phyloP scores from a whole-genome alignment of 106 monocot genomes.

The Narthecium ossifragum region DNA sequence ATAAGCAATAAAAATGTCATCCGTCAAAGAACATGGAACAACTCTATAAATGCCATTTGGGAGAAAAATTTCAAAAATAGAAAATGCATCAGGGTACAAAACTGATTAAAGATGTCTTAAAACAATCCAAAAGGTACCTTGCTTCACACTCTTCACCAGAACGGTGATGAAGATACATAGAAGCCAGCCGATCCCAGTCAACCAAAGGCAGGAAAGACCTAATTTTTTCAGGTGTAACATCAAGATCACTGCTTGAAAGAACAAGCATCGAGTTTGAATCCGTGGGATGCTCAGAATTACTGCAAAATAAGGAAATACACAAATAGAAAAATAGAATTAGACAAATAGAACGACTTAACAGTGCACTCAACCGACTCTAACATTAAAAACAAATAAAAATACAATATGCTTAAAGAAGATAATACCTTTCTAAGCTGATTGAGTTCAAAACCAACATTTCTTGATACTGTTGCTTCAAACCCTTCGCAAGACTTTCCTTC shows the following conservation, averaged over 20 bases:
- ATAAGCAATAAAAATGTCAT: too few relatives aligned
- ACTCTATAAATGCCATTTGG: too few relatives aligned
- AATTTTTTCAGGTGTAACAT: conserved; percentile 63
- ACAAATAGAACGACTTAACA: not conserved
- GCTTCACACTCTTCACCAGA: conserved; percentile 86
- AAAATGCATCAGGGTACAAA: too few relatives aligned
- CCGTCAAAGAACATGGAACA: too few relatives aligned
- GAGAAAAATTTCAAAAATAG: too few relatives aligned
- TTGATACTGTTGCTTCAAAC: conserved; percentile 90
- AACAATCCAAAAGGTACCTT: conserved; percentile 39
- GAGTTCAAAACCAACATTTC: conserved; percentile 56
- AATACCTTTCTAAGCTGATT: conserved; percentile 52
- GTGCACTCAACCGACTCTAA: not conserved
- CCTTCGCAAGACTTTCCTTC: conserved; percentile 62
- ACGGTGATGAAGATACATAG: conserved; percentile 74
- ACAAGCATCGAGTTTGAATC: conserved; percentile 33
- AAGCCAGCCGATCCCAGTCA: conserved; percentile 82
- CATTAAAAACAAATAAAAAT: not conserved
- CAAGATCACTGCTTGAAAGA: conserved; percentile 32
- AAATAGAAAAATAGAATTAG: conserved; percentile 3
- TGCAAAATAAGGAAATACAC: conserved; percentile 25
- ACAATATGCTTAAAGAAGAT: not conserved
- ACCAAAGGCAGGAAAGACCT: conserved; percentile 67
- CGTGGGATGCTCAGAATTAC: conserved; percentile 31
- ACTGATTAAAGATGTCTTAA: too few relatives aligned